Evolutionary conservation across 108 stramenopile species (phyloP).

Genomic region (Epipyxis sp.): DNA sequence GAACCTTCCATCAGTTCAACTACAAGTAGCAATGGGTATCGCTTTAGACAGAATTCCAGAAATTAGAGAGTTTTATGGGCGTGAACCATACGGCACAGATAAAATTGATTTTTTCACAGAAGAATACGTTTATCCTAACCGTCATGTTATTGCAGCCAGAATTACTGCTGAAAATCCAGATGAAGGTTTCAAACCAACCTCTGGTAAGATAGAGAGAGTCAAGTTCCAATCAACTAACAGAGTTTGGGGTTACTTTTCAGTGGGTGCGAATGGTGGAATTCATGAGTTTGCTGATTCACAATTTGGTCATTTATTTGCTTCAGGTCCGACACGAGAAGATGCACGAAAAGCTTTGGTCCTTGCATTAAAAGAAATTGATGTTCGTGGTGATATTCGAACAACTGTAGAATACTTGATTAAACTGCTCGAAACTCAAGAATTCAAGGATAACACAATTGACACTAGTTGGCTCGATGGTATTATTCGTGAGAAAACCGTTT

Average conservation of each 20-base stretch:
- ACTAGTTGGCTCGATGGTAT: conserved; percentile 93
- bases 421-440: conserved; percentile 86
- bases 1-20: conserved; percentile 86
- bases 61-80: conserved; percentile 77
- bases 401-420: conserved; percentile 95
- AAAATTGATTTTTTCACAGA: conserved; percentile 72
- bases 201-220: conserved; percentile 89
- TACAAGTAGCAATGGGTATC: conserved; percentile 97
- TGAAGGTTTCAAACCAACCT: conserved; percentile 97
- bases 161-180: conserved; percentile 98
- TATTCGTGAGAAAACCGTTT: conserved; percentile 72
- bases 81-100: conserved; percentile 68
- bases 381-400: conserved; percentile 95
- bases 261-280: conserved; percentile 93
- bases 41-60: conserved; percentile 87
- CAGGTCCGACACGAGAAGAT: conserved; percentile 85
- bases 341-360: conserved; percentile 88
- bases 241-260: conserved; percentile 97
- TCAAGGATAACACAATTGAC: conserved; percentile 93
- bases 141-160: conserved; percentile 94
- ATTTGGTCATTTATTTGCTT: conserved; percentile 96
- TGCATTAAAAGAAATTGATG: conserved; percentile 94
- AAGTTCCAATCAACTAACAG: conserved; percentile 94
- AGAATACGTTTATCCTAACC: conserved; percentile 74
- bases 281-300: conserved; percentile 97